Percentiles rank a stretch among this genome's conserved stretches.
Conservation (phyloP, 192 early-diverging fungal species). For the Mortierella claussenii region DNA sequence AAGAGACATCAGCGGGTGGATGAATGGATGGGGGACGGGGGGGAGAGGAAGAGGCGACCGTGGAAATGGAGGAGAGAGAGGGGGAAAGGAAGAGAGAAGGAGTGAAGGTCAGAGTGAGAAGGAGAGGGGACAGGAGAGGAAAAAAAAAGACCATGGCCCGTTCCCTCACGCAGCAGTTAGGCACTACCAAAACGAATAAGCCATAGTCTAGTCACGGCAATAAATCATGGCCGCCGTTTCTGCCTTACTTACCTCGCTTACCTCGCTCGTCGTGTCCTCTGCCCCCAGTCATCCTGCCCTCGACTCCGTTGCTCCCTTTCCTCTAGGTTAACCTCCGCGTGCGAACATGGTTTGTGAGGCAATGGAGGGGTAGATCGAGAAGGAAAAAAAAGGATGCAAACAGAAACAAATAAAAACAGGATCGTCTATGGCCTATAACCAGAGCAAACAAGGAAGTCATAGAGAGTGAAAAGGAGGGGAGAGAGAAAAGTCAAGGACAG, state of each 20-base stretch:
- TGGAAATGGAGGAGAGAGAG: background rate
- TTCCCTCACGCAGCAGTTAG: too few species aligned
- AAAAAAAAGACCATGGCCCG: background rate
- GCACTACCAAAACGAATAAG: background rate
- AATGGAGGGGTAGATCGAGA: conserved; percentile 1
- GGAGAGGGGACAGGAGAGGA: background rate
- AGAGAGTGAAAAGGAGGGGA: background rate
- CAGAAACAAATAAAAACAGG: background rate
- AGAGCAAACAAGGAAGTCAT: background rate
- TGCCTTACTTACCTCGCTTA: background rate
- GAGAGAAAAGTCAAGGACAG: background rate
- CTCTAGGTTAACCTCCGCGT: conserved; percentile 3
- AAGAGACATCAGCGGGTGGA: background rate
- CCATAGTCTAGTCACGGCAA: background rate
- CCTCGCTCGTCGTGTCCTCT: background rate
- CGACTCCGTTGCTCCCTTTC: background rate
- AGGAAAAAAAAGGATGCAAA: conserved; percentile 7
- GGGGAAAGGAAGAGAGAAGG: background rate
- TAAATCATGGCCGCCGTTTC: background rate
- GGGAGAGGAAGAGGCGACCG: background rate
- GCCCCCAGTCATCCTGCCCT: background rate
- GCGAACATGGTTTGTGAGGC: conserved; percentile 10
- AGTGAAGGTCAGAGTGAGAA: background rate
- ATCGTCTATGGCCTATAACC: too few species aligned
- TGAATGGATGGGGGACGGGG: background rate